These are phyloP conservation scores for Toxoplasma gondii DNA, from an alignment of 169 alveolate genomes.

Conservation along the genomic window DNA sequence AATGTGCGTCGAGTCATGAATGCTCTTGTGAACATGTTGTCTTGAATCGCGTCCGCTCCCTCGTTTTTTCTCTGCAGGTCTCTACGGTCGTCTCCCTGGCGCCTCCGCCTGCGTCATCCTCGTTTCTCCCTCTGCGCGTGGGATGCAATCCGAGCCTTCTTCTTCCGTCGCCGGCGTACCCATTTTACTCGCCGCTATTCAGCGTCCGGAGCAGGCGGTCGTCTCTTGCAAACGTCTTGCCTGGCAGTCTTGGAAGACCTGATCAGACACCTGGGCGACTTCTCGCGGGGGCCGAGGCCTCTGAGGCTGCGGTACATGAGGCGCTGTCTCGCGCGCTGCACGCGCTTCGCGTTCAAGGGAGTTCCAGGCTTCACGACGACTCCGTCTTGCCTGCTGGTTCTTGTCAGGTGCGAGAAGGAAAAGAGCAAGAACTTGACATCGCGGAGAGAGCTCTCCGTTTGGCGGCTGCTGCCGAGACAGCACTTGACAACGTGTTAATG, in stretches of 20 bases:
- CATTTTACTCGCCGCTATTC: not conserved
- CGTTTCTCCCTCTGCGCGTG: slow-evolving; percentile 1
- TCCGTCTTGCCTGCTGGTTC: too few relatives aligned
- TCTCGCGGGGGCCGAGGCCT: not conserved
- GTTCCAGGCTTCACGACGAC: too few relatives aligned
- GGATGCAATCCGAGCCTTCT: not conserved
- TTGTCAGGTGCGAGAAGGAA: too few relatives aligned
- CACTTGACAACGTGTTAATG: not conserved
- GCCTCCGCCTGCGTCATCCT: slow-evolving; percentile 5
- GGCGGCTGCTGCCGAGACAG: not conserved
- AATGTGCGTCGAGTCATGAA: too few relatives aligned
- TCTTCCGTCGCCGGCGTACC: slow-evolving; percentile 22
- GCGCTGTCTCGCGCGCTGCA: not conserved
- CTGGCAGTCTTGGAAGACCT: not conserved
- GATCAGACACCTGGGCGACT: not conserved
- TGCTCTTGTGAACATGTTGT: too few relatives aligned
- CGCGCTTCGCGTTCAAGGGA: too few relatives aligned
- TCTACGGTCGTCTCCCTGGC: not conserved
- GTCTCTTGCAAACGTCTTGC: not conserved
- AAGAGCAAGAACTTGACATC: not conserved
- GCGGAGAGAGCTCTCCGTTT: not conserved
- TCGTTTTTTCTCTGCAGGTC: too few relatives aligned
- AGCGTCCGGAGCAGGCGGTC: not conserved
- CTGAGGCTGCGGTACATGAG: not conserved
- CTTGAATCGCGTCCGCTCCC: too few relatives aligned